Percentiles rank a stretch among this genome's conserved stretches.
phyloP scores from a whole-genome alignment of 1,284 basidiomycete species.

The Cutaneotrichosporon sp. region DNA sequence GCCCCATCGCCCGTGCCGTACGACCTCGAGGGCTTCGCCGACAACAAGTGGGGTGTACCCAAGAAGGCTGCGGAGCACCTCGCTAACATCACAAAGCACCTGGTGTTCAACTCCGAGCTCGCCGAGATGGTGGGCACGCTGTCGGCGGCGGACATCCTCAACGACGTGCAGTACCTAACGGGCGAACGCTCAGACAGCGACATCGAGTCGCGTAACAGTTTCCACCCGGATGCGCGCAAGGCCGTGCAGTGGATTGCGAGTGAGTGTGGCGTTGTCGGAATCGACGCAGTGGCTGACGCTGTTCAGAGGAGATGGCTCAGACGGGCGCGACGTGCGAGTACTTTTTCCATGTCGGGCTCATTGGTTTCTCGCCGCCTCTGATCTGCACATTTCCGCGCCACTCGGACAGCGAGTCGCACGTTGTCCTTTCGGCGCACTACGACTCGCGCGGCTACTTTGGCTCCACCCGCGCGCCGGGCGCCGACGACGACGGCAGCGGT shows the following conservation, averaged over 20 bases:
- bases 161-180: slow-evolving; percentile 71
- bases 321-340: slow-evolving; percentile 68
- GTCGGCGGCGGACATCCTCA: slow-evolving; percentile 53
- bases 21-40: background rate
- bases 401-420: slow-evolving; percentile 49
- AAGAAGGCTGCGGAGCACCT: slow-evolving; percentile 35
- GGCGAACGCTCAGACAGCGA: slow-evolving; percentile 60
- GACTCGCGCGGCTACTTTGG: slow-evolving; percentile 83
- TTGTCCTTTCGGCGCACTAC: slow-evolving; percentile 72
- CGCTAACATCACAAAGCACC: slow-evolving; percentile 37
- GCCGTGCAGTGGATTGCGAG: slow-evolving; percentile 72
- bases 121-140: slow-evolving; percentile 18
- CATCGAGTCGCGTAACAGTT: slow-evolving; percentile 71
- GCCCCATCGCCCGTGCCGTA: background rate
- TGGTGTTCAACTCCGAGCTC: slow-evolving; percentile 24
- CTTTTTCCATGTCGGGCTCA: slow-evolving; percentile 54
- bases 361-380: slow-evolving; percentile 74
- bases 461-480: slow-evolving; percentile 62
- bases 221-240: slow-evolving; percentile 60
- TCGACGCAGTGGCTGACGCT: background rate
- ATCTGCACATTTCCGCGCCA: slow-evolving; percentile 55
- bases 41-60: slow-evolving; percentile 24
- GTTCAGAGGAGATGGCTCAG: slow-evolving; percentile 54
- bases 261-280: slow-evolving; percentile 26
- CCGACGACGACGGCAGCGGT: slow-evolving; percentile 66